These are phyloP conservation scores for Closterium sp. DNA, from an alignment of 139 green algal genomes.

Conservation along the genomic window DNA sequence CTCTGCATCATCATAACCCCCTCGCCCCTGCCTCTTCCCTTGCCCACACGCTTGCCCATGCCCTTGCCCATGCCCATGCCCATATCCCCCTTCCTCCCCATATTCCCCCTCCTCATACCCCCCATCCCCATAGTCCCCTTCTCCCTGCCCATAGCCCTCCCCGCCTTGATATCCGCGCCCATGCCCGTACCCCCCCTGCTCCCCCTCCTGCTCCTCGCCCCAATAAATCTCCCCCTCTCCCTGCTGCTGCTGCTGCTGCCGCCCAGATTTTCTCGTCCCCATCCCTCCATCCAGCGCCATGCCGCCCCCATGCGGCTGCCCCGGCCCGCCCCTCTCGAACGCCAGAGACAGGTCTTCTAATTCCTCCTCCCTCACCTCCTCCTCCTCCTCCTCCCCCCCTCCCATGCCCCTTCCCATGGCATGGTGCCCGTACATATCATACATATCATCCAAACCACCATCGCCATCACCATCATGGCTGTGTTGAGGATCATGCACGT, in stretches of 20 bases:
- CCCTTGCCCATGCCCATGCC: background rate
- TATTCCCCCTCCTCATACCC: no score
- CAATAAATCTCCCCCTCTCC: background rate
- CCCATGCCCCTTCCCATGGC: background rate
- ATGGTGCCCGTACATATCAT: background rate
- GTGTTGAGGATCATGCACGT: background rate
- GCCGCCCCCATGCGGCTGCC: background rate
- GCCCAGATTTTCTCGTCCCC: background rate
- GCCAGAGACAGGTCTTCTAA: background rate
- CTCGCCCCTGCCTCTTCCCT: background rate
- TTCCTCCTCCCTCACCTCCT: background rate
- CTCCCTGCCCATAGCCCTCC: background rate
- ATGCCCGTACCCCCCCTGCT: background rate
- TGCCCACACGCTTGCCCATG: background rate
- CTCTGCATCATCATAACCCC: background rate
- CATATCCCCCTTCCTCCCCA: background rate
- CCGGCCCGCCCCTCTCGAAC: background rate
- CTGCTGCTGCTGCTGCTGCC: background rate
- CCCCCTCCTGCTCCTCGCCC: background rate
- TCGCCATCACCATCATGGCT: background rate
- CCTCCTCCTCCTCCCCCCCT: background rate
- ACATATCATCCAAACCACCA: no score
- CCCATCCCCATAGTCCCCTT: background rate
- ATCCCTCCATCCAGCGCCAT: background rate
- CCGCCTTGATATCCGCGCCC: background rate